Evolutionary conservation across 352 stramenopile species (phyloP), one percentile per base, ranked within the genome.

Genomic region (Pythium dissimile): DNA sequence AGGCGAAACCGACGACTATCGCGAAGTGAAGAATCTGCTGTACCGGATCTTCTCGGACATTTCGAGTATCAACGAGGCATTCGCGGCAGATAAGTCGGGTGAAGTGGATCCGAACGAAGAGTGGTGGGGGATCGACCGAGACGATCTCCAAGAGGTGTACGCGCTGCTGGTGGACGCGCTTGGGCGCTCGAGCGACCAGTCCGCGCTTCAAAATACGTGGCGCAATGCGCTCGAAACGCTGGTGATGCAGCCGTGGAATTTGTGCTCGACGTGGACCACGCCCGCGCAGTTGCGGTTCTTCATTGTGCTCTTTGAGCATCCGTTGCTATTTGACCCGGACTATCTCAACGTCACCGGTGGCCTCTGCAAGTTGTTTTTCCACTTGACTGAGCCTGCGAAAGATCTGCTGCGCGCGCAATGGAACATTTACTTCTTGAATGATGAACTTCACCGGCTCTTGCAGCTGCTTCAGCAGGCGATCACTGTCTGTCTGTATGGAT

Each of bases 401-500:
- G 55, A 69, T 26, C 56, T 83, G 10, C 27, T 92, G 21, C 73
- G 72, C 5, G 67, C 51, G 1, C 77, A 87, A 20, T 92, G 83
- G 83, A 68, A 62, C 30, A 52, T 41, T 1, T 77, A 75, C 46
- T 88, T 72, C 32, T 75, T 68, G 5, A 70, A 69, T 26, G 80
- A 90, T 26, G 74, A 88, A 44, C 52, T 92, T 7, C 71, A 89
- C 43, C 76, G 80, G 24, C 44, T 92, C 5, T 27, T 92, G 27
- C 69, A 89, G 35, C 69, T 89, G n/a, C 64, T 90, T 8, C 83
- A 92, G 49, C 83, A 92, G 24, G 63, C 73, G 37, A 89, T 92
- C 59, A 92, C 80, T 2, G 75, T 92, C 16, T 83, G 73, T 69
- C 60, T 92, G 0, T 88, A 89, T 41, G 78, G 80, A 16, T 74